Evolutionary conservation across 1,284 basidiomycete genomes (phyloP).

Genomic region (Trichosporon sp.): DNA sequence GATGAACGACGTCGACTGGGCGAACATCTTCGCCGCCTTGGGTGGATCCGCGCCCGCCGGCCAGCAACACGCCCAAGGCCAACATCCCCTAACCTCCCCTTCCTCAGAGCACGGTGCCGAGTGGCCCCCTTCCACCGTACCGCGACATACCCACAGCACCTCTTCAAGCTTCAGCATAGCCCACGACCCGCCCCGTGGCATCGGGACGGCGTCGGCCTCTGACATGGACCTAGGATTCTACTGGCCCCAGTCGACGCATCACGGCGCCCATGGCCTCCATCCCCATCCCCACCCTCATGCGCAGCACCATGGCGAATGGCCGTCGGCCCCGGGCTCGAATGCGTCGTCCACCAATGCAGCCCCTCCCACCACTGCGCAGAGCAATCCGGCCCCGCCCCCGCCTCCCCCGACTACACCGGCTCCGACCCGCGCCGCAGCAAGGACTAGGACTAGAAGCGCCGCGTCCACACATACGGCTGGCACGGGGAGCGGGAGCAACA

Average conservation of each 20-base stretch:
- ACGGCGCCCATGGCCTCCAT: neutral
- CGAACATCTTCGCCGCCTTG: slow-evolving; percentile 13
- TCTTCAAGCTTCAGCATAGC: slow-evolving; percentile 12
- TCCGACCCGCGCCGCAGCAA: neutral
- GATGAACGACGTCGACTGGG: slow-evolving; percentile 19
- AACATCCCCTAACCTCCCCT: neutral
- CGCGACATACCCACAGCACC: neutral
- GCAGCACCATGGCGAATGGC: neutral
- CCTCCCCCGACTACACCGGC: neutral
- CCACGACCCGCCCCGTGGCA: slow-evolving; percentile 8
- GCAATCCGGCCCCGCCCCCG: no score
- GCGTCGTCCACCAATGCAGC: neutral
- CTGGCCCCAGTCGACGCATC: neutral
- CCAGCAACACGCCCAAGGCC: neutral
- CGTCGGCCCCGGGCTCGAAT: neutral
- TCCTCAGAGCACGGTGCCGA: neutral
- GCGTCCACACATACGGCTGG: neutral
- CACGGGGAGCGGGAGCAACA: slow-evolving; percentile 4
- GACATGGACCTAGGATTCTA: neutral
- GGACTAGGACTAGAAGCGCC: neutral
- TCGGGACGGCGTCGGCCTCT: neutral
- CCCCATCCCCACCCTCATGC: neutral
- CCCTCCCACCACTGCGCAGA: neutral
- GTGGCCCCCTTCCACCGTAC: neutral
- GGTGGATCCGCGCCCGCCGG: neutral